Evolutionary conservation across 352 stramenopile species (phyloP).

Genomic region (Thalassiosira sp.): DNA sequence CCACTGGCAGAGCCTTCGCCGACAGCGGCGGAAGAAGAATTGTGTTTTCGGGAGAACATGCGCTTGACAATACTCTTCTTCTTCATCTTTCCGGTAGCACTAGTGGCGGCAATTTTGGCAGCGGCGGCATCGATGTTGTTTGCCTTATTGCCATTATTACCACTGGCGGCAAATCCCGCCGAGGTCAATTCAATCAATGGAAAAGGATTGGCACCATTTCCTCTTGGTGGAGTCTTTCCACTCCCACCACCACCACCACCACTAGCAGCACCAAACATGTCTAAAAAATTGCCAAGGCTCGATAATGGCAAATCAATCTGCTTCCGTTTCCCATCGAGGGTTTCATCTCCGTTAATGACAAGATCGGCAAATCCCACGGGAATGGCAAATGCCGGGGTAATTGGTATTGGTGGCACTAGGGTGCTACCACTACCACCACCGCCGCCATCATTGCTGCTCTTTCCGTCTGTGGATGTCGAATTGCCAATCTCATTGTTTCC

Average conservation of each 20-base stretch:
- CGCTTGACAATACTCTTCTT: slow-evolving; percentile 43
- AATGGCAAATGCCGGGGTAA: slow-evolving; percentile 29
- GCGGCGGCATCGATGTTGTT: not conserved
- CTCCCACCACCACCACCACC: too few relatives aligned
- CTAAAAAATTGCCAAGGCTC: slow-evolving; percentile 24
- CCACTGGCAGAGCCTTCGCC: too few relatives aligned
- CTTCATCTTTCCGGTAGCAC: slow-evolving; percentile 9
- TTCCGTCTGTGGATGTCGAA: too few relatives aligned
- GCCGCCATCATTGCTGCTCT: too few relatives aligned
- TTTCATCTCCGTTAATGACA: slow-evolving; percentile 40
- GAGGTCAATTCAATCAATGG: slow-evolving; percentile 39
- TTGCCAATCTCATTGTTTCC: too few relatives aligned
- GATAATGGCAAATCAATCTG: slow-evolving; percentile 46
- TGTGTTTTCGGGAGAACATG: slow-evolving; percentile 35
- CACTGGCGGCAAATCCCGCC: not conserved
- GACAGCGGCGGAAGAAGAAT: not conserved
- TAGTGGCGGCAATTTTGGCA: not conserved
- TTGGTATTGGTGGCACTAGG: not conserved
- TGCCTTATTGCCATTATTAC: not conserved
- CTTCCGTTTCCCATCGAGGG: slow-evolving; percentile 27
- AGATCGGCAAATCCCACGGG: slow-evolving; percentile 42
- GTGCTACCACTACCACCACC: not conserved
- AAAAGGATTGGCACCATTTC: slow-evolving; percentile 16
- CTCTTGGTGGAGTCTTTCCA: not conserved
- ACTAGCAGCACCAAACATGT: too few relatives aligned